Evolutionary conservation across 2,329 filamentous ascomycete genomes (phyloP).

Genomic region (Alternaria burnsii): DNA sequence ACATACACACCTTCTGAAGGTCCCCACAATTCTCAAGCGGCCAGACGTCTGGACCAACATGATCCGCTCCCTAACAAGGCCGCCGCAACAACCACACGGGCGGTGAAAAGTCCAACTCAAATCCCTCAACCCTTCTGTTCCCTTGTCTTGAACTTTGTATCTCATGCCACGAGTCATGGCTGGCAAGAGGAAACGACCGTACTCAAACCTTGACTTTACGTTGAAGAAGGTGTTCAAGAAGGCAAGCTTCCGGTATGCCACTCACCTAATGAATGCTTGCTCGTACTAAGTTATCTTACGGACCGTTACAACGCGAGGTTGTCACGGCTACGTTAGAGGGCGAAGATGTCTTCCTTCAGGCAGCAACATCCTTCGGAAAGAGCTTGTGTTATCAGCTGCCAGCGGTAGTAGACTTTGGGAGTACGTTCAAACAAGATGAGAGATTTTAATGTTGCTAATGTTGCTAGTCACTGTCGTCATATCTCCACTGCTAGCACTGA

Average conservation of each 20-base stretch:
- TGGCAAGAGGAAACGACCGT: constrained; percentile 37
- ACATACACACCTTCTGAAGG: not conserved
- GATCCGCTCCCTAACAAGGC: not conserved
- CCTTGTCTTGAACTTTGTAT: not conserved
- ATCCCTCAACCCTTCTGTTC: not conserved
- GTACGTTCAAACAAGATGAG: constrained; percentile 60
- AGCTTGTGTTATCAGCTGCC: constrained; percentile 93
- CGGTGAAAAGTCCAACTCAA: not conserved
- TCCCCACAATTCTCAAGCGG: not conserved
- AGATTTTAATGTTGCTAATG: constrained; percentile 18
- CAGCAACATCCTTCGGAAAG: constrained; percentile 90
- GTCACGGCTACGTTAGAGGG: constrained; percentile 82
- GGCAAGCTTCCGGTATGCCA: constrained; percentile 70
- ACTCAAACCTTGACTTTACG: constrained; percentile 75
- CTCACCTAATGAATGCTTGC: too few relatives aligned
- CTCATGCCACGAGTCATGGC: constrained; percentile 37
- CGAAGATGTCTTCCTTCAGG: constrained; percentile 92
- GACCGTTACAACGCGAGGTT: constrained; percentile 86
- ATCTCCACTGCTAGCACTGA: constrained; percentile 86
- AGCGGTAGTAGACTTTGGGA: constrained; percentile 85
- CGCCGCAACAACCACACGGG: not conserved
- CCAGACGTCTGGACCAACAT: constrained; percentile 9
- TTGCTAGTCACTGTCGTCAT: constrained; percentile 83
- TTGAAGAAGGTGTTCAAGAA: constrained; percentile 78
- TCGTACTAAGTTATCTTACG: constrained; percentile 48